These are phyloP conservation scores for Annulohypoxylon bovei DNA, from an alignment of 495 filamentous ascomycete species.

Conservation along the genomic window DNA sequence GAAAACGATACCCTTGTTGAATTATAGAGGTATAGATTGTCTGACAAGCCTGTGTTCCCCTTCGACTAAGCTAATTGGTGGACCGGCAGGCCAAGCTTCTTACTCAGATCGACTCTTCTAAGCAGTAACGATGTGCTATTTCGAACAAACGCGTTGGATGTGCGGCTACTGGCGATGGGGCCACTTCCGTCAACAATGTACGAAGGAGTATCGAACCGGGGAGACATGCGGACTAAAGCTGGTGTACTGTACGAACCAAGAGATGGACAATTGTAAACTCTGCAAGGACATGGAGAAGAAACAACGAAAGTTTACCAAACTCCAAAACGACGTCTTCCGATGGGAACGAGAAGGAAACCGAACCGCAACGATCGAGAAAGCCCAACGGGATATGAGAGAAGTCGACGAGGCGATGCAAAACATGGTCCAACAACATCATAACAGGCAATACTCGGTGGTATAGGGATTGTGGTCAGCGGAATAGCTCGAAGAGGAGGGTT, in stretches of 20 bases:
- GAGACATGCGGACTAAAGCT: slow-evolving; percentile 98
- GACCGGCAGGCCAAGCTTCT: slow-evolving; percentile 10
- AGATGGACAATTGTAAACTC: slow-evolving; percentile 74
- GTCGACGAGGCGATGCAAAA: slow-evolving; percentile 71
- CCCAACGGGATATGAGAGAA: slow-evolving; percentile 68
- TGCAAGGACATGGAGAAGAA: slow-evolving; percentile 96
- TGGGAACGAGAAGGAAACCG: slow-evolving; percentile 81
- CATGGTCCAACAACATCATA: slow-evolving; percentile 59
- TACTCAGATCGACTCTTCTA: slow-evolving; percentile 18
- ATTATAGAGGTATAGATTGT: slow-evolving; percentile 26
- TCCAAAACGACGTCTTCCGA: slow-evolving; percentile 79
- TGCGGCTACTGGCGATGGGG: slow-evolving; percentile 98
- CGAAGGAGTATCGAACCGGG: slow-evolving; percentile 94
- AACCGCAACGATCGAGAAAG: slow-evolving; percentile 82
- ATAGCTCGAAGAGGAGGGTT: slow-evolving; percentile 11
- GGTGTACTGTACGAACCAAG: slow-evolving; percentile 73
- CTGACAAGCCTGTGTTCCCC: slow-evolving; percentile 16
- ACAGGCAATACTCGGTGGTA: slow-evolving; percentile 50
- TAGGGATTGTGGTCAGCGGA: slow-evolving; percentile 31
- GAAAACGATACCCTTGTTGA: slow-evolving; percentile 21
- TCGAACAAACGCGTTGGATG: slow-evolving; percentile 66
- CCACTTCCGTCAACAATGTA: slow-evolving; percentile 92
- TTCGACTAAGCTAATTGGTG: slow-evolving; percentile 35
- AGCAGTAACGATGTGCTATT: slow-evolving; percentile 68
- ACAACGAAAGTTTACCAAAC: slow-evolving; percentile 75